These are phyloP conservation scores for Rhodotorula sp. DNA, from an alignment of 1,284 basidiomycete genomes.

Conservation along the genomic window DNA sequence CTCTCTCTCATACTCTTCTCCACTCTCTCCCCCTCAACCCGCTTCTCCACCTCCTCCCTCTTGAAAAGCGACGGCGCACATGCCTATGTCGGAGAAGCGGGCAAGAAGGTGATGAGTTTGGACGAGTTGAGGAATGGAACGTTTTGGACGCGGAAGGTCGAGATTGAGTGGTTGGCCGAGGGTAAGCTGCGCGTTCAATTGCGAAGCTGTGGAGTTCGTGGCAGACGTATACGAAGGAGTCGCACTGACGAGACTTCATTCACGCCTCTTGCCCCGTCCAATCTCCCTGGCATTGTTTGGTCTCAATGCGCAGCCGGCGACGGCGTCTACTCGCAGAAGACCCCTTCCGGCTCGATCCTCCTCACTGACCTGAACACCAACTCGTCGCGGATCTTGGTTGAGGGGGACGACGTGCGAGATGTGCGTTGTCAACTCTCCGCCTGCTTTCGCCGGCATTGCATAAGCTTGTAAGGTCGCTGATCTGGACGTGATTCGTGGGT, in stretches of 20 bases:
- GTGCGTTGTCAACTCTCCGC: conserved; percentile 49
- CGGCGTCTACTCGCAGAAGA: conserved; percentile 72
- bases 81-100: background rate
- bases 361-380: conserved; percentile 77
- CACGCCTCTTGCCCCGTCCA: no score
- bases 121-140: conserved; percentile 79
- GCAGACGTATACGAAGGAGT: no score
- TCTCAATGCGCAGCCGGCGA: conserved; percentile 75
- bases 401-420: conserved; percentile 60
- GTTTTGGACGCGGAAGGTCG: conserved; percentile 57
- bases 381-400: conserved; percentile 62
- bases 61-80: background rate
- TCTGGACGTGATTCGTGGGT: no score
- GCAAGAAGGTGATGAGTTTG: conserved; percentile 8
- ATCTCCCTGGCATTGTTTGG: no score
- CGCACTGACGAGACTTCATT: no score
- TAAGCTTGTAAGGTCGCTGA: no score
- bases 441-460: no score
- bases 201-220: no score
- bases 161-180: conserved; percentile 79
- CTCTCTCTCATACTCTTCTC: background rate
- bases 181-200: conserved; percentile 54
- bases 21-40: background rate
- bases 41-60: background rate
- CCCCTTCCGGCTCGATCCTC: conserved; percentile 62